Base-by-base conservation (phyloP, 129 eudicot species). In the Sambucus nigra region DNA sequence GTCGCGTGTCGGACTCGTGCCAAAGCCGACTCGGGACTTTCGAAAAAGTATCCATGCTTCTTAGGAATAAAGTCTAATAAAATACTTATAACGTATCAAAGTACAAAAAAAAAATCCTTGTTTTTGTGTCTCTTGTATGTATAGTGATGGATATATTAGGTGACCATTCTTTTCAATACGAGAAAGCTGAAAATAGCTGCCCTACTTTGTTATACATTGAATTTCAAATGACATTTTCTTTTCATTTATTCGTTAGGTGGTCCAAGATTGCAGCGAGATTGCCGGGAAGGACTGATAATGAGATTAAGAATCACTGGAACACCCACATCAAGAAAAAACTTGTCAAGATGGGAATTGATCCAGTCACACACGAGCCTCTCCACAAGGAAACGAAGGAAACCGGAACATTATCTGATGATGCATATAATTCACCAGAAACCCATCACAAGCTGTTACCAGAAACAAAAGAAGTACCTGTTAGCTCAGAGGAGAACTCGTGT, bases 301-400 rank as follows among this genome's bases (percentile, higher is more conserved):
- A 87, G 70, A 81, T 80, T 1, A 86, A 81, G 58, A 86, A 81
- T 60, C 91, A 81, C 17, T 86, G 95, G 91, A 86, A 86, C 66
- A 86, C 95, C n/a, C 93, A 81, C 51, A 73, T 81, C 65, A 86
- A 86, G 66, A 86, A 86, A 27, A 86, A 86, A 25, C 95, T 86
- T 48, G n/a, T 81, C 6, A 86, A 76, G 49, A 70, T 73, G 84
- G 95, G 95, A 41, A 76, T 86, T 24, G 82, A 81, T 62, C 95
- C 95, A 0, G 73, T 78, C 49, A 86, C 92, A 8, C 95, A 81
- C 48, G 69, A 81, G 23, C 87, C 92, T 25, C 71, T 76, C 18
- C 53, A 65, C 23, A 74, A 71, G 65, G 79, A 72, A 61, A 11
- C 26, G 6, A 19, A 66, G 9, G 51, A 47, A 16, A 63, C 19